These are phyloP conservation scores for Strobilomyces echinocephalus DNA, from an alignment of 768 basidiomycete species.

Conservation along the genomic window DNA sequence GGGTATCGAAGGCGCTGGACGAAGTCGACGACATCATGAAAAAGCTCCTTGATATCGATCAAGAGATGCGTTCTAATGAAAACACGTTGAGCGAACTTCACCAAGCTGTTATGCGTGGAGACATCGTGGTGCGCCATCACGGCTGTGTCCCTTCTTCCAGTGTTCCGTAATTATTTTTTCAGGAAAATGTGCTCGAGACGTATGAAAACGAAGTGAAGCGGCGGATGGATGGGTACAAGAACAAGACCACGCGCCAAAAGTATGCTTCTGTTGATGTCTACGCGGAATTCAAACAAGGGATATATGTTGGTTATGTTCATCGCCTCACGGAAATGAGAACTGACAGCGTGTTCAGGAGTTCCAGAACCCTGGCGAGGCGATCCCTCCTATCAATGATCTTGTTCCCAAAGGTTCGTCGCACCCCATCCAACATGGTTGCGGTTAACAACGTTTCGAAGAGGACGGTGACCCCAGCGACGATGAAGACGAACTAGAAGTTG, in stretches of 20 bases:
- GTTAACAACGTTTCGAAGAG: constrained; percentile 43
- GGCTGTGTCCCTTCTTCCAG: background rate
- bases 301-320: constrained; percentile 51
- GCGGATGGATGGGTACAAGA: constrained; percentile 43
- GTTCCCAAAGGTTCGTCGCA: constrained; percentile 57
- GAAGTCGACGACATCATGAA: constrained; percentile 67
- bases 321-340: background rate
- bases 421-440: no score
- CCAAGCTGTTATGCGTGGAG: constrained; percentile 50
- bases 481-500: constrained; percentile 86
- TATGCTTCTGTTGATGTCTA: constrained; percentile 65
- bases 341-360: constrained; percentile 48
- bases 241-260: constrained; percentile 72
- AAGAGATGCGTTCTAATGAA: constrained; percentile 56
- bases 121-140: constrained; percentile 49
- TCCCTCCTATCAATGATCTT: constrained; percentile 75
- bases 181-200: constrained; percentile 48
- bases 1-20: constrained; percentile 41
- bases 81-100: constrained; percentile 50
- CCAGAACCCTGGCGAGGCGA: constrained; percentile 55
- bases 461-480: constrained; percentile 75
- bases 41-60: constrained; percentile 59
- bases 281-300: constrained; percentile 52
- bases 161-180: background rate
- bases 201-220: constrained; percentile 49